Evolutionary conservation across 495 filamentous ascomycete genomes (phyloP).

Genomic region (Annulohypoxylon bovei): DNA sequence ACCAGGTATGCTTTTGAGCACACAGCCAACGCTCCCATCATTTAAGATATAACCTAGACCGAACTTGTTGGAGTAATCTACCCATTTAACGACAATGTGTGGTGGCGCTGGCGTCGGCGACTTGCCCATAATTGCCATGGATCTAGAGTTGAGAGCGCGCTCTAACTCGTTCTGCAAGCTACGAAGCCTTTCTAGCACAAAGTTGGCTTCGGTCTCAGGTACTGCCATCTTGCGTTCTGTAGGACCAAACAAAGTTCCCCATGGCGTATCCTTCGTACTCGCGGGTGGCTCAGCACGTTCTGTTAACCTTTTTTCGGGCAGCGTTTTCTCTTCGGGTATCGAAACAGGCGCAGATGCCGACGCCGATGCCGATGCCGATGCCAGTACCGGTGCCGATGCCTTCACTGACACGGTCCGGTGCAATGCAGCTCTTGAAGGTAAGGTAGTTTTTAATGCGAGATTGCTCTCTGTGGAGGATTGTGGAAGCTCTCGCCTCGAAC

Average conservation of each 20-base stretch:
- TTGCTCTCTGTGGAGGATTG: constrained; percentile 34
- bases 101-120: constrained; percentile 53
- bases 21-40: constrained; percentile 83
- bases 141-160: constrained; percentile 64
- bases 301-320: background rate
- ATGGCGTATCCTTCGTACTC: constrained; percentile 3
- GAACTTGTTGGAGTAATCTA: constrained; percentile 93
- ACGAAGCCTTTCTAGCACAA: constrained; percentile 59
- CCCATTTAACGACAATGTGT: constrained; percentile 84
- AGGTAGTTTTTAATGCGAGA: constrained; percentile 25
- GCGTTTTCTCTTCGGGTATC: background rate
- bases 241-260: constrained; percentile 58
- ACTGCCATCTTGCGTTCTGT: constrained; percentile 60
- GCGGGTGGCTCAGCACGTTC: constrained; percentile 8
- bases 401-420: constrained; percentile 1
- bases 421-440: constrained; percentile 3
- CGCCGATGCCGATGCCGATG: background rate
- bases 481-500: constrained; percentile 37
- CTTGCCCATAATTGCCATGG: constrained; percentile 59
- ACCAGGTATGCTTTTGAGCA: constrained; percentile 68
- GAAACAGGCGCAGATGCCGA: background rate
- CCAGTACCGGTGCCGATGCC: background rate
- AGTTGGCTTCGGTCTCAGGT: constrained; percentile 61
- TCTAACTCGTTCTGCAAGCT: constrained; percentile 63
- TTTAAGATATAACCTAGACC: constrained; percentile 87